Evolutionary conservation across 2,329 filamentous ascomycete genomes (phyloP).

Genomic region (Fusarium sarcochroum): DNA sequence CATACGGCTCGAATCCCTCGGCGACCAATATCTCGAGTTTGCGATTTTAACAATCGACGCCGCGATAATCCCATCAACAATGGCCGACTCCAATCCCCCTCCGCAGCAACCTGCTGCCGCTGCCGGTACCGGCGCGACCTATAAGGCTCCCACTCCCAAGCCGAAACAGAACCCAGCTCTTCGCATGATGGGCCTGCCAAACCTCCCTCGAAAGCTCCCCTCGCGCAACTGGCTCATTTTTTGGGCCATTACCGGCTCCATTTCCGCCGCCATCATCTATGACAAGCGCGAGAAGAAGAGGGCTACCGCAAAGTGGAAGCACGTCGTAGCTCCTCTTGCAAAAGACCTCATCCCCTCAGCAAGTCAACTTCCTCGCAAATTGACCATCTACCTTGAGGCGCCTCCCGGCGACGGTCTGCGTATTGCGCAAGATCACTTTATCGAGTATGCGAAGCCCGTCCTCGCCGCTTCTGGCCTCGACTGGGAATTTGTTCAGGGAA

Average conservation of each 20-base stretch:
- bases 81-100: conserved; percentile 45
- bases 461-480: conserved; percentile 91
- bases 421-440: conserved; percentile 92
- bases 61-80: conserved; percentile 14
- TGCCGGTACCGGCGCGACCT: conserved; percentile 45
- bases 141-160: conserved; percentile 57
- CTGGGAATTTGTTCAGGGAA: conserved; percentile 95
- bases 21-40: conserved; percentile 4
- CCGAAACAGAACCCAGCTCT: conserved; percentile 76
- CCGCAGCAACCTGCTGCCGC: conserved; percentile 48
- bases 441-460: conserved; percentile 95
- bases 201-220: conserved; percentile 85
- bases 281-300: conserved; percentile 92
- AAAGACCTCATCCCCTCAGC: conserved; percentile 78
- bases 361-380: conserved; percentile 81
- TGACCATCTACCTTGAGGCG: conserved; percentile 88
- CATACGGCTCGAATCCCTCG: conserved; percentile 17
- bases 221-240: conserved; percentile 99
- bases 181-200: conserved; percentile 87
- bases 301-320: conserved; percentile 88
- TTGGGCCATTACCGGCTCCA: conserved; percentile 81
- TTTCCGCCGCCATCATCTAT: conserved; percentile 87
- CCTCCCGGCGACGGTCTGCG: conserved; percentile 90
- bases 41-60: neutral
- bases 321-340: conserved; percentile 86